Evolutionary conservation across 768 basidiomycete species (phyloP).

Genomic region (Clitopilus passeckerianus): DNA sequence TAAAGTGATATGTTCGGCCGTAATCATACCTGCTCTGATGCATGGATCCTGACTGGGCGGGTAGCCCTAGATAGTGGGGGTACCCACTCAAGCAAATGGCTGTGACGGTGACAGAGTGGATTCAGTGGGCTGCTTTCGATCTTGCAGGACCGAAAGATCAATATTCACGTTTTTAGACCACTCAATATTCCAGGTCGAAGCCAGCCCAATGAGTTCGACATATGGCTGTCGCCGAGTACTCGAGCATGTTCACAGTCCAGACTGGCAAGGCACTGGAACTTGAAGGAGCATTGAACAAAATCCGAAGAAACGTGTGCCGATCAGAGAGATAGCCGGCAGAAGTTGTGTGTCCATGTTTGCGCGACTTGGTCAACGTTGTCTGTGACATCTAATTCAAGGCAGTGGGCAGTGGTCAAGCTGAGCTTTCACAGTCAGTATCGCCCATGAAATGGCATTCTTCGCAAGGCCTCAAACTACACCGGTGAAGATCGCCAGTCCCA

Average conservation of each 20-base stretch:
- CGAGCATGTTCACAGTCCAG: no score
- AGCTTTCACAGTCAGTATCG: constrained; percentile 8
- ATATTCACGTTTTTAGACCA: no score
- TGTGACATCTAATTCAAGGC: not conserved
- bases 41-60: not conserved
- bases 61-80: not conserved
- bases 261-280: no score
- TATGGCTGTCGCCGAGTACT: no score
- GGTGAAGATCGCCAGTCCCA: constrained; percentile 69
- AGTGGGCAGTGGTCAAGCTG: constrained; percentile 11
- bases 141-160: no score
- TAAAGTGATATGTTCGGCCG: no score
- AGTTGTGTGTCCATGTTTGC: constrained; percentile 1
- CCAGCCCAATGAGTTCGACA: no score
- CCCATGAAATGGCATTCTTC: constrained; percentile 60
- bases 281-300: no score
- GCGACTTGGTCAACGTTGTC: not conserved
- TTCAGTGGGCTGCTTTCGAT: no score
- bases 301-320: not conserved
- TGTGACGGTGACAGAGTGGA: not conserved
- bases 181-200: no score
- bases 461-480: constrained; percentile 58
- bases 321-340: not conserved
- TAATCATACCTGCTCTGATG: not conserved
- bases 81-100: not conserved